Base-by-base conservation (phyloP, 2,329 filamentous ascomycete species). In the Diaporthe citriasiana region DNA sequence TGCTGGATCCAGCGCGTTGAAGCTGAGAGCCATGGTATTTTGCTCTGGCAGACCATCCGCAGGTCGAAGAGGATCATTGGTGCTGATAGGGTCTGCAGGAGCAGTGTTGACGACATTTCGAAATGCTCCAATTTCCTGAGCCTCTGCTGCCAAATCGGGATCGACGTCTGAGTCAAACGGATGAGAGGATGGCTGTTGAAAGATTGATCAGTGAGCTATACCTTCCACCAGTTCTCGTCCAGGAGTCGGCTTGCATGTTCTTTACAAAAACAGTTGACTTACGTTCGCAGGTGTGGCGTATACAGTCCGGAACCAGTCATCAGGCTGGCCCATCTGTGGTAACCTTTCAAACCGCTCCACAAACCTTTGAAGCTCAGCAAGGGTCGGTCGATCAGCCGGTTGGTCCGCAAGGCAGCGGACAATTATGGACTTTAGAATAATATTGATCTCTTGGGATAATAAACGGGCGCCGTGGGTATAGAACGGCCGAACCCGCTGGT, bases 391-490 rank as follows among this genome's bases (percentile, higher is more conserved):
- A 25, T 72, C 22, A 8, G 56, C 70, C 8, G 70, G 56, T 22
- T 51, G 45, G 15, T 72, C 70, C 22, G 70, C 70, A 25, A 72
- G 27, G 56, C 70, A 72, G 8, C 70, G 70, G 19, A 57, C 17
- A 19, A 70, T n/a, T 19, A 70, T 51, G 4, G 35, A 27, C 30
- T 70, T 70, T 9, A 55, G 15, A 9, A 22, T 35, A 27, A 55
- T 53, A 10, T 60, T 40, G 13, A 50, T 38, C 1, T 47, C 22
- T 4, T 25, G 4, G 22, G 47, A 25, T 27, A 35, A 9, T 0
- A 68, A 9, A n/a, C 50, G 22, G 12, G 35, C 22, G 15, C 63
- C 63, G 22, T 51, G 63, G n/a, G 63, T 68, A 45, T 68, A 68
- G 22, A 68, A 71, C 7, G 56, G 42, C 22, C 25, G 17, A 12